Percentiles rank a stretch among this genome's conserved stretches.
Conservation (phyloP, 2,329 filamentous ascomycete species). For the Aspergillus tubingensis region DNA sequence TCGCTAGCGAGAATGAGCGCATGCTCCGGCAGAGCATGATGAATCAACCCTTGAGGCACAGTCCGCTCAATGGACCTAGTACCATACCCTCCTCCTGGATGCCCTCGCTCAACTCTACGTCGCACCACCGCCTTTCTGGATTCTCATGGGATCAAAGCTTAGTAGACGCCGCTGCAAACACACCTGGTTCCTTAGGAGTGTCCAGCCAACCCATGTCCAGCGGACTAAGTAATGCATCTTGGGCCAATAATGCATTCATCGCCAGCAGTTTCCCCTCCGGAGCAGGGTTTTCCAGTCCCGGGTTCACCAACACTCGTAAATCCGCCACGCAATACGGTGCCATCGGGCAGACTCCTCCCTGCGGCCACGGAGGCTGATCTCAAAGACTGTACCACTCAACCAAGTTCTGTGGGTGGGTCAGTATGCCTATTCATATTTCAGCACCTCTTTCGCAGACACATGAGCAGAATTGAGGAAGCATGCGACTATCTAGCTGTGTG, state of each 20-base stretch:
- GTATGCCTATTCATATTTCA: background rate
- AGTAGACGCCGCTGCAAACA: conserved; percentile 17
- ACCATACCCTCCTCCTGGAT: conserved; percentile 32
- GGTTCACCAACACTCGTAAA: conserved; percentile 29
- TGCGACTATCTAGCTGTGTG: background rate
- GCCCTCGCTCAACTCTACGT: conserved; percentile 18
- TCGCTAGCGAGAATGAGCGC: conserved; percentile 25
- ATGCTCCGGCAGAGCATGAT: conserved; percentile 32
- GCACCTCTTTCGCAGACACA: background rate
- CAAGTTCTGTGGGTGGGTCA: background rate
- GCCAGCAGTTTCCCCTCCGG: conserved; percentile 33
- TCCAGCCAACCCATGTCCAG: conserved; percentile 32
- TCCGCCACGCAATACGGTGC: conserved; percentile 38
- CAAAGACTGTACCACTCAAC: background rate
- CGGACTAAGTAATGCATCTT: conserved; percentile 32
- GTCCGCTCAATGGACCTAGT: conserved; percentile 21
- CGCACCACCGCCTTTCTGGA: conserved; percentile 19
- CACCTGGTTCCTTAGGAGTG: conserved; percentile 22
- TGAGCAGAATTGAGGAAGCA: background rate
- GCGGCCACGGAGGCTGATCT: conserved; percentile 51
- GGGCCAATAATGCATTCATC: conserved; percentile 42
- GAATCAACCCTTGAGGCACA: conserved; percentile 27
- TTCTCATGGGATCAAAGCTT: conserved; percentile 30
- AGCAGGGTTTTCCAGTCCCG: conserved; percentile 26
- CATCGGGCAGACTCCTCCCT: conserved; percentile 51